Evolutionary conservation across 495 filamentous ascomycete genomes (phyloP).

Genomic region (Penicillium pancosmium): DNA sequence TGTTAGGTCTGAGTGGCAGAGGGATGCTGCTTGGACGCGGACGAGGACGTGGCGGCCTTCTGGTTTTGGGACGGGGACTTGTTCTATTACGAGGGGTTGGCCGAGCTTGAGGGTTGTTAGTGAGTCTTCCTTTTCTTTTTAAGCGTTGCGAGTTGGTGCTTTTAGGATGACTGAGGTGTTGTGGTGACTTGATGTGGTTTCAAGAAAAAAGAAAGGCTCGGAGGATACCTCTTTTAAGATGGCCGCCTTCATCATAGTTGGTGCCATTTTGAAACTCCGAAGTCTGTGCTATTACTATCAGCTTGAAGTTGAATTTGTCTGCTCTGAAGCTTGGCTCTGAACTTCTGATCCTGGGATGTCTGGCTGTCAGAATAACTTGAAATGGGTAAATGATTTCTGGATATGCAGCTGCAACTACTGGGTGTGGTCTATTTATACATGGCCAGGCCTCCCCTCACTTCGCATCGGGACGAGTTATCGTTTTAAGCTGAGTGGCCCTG

Average conservation of each 20-base stretch:
- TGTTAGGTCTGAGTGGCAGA: constrained; percentile 20
- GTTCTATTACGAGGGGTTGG: constrained; percentile 13
- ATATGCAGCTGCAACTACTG: background rate
- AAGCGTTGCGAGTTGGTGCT: background rate
- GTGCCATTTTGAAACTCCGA: constrained; percentile 1
- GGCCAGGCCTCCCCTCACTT: background rate
- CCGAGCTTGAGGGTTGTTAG: constrained; percentile 4
- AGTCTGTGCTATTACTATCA: background rate
- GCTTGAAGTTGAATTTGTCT: background rate
- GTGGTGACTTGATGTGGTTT: too few species aligned
- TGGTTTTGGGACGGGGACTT: constrained; percentile 18
- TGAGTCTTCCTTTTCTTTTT: background rate
- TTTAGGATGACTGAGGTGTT: background rate
- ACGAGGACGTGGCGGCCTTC: constrained; percentile 19
- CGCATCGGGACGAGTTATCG: background rate
- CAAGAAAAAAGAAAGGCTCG: too few species aligned
- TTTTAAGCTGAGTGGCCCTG: background rate
- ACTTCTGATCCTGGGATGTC: background rate
- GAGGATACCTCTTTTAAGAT: constrained; percentile 14
- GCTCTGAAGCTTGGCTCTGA: background rate
- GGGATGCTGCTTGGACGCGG: constrained; percentile 18
- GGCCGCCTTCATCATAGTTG: constrained; percentile 19
- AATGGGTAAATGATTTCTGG: background rate
- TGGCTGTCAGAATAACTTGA: too few species aligned
- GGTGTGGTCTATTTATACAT: background rate